Percentiles rank a stretch among this genome's conserved stretches.
phyloP scores from a whole-genome alignment of 371 early-diverging fungal species.

The Mortierella sp. region DNA sequence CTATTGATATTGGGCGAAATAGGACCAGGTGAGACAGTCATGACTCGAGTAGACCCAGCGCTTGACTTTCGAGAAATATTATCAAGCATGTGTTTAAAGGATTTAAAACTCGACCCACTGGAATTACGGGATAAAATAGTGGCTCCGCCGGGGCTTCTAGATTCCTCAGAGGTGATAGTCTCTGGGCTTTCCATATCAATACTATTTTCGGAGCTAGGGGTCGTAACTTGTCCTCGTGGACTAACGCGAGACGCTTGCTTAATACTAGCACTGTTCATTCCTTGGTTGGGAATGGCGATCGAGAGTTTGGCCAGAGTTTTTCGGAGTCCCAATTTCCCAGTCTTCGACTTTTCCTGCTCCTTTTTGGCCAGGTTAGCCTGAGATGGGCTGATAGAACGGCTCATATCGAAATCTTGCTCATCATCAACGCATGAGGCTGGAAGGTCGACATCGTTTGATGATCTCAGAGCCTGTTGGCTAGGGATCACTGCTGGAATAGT shows the following conservation, averaged over 20 bases:
- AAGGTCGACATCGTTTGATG: background rate
- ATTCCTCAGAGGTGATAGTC: slow-evolving; percentile 14
- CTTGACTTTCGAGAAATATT: slow-evolving; percentile 31
- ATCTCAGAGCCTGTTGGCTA: background rate
- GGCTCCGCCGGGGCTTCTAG: slow-evolving; percentile 14
- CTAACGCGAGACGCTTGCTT: slow-evolving; percentile 16
- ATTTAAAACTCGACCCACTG: slow-evolving; percentile 39
- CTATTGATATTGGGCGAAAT: slow-evolving; percentile 11
- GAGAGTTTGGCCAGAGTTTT: slow-evolving; percentile 50
- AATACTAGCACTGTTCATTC: background rate
- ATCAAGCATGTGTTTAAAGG: slow-evolving; percentile 23
- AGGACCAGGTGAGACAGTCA: slow-evolving; percentile 36
- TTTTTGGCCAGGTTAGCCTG: slow-evolving; percentile 13
- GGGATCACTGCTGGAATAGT: no score
- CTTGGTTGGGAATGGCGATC: slow-evolving; percentile 38
- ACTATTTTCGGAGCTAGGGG: slow-evolving; percentile 30
- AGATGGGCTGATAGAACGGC: slow-evolving; percentile 14
- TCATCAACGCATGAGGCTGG: background rate
- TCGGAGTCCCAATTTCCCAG: slow-evolving; percentile 34
- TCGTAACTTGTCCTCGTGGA: slow-evolving; percentile 12
- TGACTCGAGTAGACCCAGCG: slow-evolving; percentile 34
- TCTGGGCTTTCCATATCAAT: slow-evolving; percentile 21
- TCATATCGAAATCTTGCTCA: slow-evolving; percentile 31
- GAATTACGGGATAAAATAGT: slow-evolving; percentile 34
- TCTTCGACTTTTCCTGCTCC: slow-evolving; percentile 24